Evolutionary conservation across 148 eudicot genomes (phyloP), one percentile per base, ranked within the genome.

Genomic region (Amaranthus hypochondriacus): DNA sequence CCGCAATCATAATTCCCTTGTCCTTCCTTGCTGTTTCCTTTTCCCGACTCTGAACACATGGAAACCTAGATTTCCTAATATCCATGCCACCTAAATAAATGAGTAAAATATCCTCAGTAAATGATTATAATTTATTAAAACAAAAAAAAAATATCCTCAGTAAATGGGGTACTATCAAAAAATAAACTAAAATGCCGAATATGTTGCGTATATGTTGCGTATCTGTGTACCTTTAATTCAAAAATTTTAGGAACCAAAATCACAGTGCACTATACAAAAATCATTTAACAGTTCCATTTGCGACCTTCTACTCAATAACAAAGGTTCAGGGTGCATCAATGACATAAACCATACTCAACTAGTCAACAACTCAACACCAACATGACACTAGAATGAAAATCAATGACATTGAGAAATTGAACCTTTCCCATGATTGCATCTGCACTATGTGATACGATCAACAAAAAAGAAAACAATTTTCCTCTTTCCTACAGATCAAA

Each of bases 11-110:
- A 42, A 66, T 73, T 60, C 73, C 68, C 76, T 60, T 73, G 53
- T 78, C 73, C 44, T 59, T 78, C 56, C 69, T 68, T 59, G 63
- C 57, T 50, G 52, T 28, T 28, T 1, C 39, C 39, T 28, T 55
- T 66, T 68, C 67, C 48, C 56, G 68, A 60, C 49, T 68, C 44
- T 50, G 77, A 68, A 66, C 66, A 58, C 56, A 69, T 58, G 77
- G 54, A 60, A 57, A 63, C 62, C 63, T 39, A 73, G 68, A 51
- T 60, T 28, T 68, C 15, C 62, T 46, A 62, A 49, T 3, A 68
- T 66, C 73, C 53, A 48, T 47, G 42, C 53, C 63, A 47, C 62
- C 81, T 73, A 7, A 14, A 28, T 28, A 46, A 60, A 53, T 0
- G 9, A 10, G 39, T 48, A 3, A 15, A 5, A 39, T 28, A 28